Percentiles rank a stretch among this genome's conserved stretches.
Conservation (phyloP, 768 basidiomycete genomes). For the Rhizopogon vesiculosus region DNA sequence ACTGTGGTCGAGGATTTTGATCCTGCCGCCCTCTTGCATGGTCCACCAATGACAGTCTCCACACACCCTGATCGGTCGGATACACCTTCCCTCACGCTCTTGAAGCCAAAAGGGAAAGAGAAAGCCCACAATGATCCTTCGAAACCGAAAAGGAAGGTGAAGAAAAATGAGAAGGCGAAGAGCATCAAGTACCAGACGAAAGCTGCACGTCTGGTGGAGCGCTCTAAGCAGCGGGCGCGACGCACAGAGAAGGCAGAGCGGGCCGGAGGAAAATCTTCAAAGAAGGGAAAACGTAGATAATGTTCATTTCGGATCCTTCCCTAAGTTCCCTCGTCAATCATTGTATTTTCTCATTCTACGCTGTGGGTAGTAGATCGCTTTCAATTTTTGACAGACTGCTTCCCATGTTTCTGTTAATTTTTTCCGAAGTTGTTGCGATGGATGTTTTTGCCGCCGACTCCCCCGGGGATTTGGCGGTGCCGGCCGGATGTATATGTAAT, state of each 20-base stretch:
- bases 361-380: background rate
- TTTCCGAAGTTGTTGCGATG: background rate
- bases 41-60: slow-evolving; percentile 21
- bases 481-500: background rate
- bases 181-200: slow-evolving; percentile 70
- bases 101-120: slow-evolving; percentile 12
- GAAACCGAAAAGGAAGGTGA: slow-evolving; percentile 21
- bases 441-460: background rate
- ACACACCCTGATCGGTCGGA: background rate
- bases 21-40: slow-evolving; percentile 55
- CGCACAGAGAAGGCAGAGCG: slow-evolving; percentile 68
- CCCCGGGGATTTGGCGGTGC: background rate
- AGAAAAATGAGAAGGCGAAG: slow-evolving; percentile 26
- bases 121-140: slow-evolving; percentile 7
- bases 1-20: slow-evolving; percentile 93
- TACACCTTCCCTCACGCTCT: background rate
- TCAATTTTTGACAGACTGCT: background rate
- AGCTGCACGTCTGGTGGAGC: slow-evolving; percentile 56
- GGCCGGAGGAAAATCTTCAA: slow-evolving; percentile 59
- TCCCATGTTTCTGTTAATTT: background rate
- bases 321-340: too few relatives aligned
- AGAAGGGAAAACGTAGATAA: slow-evolving; percentile 28
- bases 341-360: background rate
- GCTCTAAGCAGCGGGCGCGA: slow-evolving; percentile 57
- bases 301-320: background rate